Percentiles rank a stretch among this genome's conserved stretches.
phyloP scores from a whole-genome alignment of 106 monocot genomes.

The Dendrobium catenatum region DNA sequence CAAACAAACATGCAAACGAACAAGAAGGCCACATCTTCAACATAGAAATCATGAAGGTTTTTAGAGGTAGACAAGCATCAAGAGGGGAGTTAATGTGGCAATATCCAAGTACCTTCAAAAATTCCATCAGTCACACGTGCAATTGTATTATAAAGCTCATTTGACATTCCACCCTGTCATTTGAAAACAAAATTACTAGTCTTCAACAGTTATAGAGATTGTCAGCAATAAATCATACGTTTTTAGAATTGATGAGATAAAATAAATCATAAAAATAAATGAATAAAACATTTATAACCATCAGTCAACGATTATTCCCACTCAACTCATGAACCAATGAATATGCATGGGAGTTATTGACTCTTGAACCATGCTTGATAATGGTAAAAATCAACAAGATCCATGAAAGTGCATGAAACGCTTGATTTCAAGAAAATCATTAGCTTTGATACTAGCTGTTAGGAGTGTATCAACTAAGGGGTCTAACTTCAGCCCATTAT shows the following conservation, averaged over 20 bases:
- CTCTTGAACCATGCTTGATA: background rate
- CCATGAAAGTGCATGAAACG: background rate
- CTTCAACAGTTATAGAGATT: background rate
- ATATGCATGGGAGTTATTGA: background rate
- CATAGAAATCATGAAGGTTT: background rate
- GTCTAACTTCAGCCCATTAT: background rate
- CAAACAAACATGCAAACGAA: background rate
- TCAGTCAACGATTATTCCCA: background rate
- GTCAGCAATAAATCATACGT: background rate
- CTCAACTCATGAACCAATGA: background rate
- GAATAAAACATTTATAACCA: background rate
- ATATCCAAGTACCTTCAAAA: conserved; percentile 70
- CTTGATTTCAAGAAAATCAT: background rate
- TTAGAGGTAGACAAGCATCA: background rate
- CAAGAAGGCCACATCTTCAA: background rate
- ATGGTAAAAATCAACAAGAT: background rate
- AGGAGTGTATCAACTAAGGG: background rate
- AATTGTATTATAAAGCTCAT: conserved; percentile 94
- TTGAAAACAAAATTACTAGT: conserved; percentile 7
- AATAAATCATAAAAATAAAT: background rate
- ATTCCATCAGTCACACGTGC: conserved; percentile 98
- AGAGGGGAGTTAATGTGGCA: background rate
- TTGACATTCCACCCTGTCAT: conserved; percentile 94
- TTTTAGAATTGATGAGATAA: background rate
- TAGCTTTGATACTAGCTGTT: background rate